Conservation (phyloP, 2,329 filamentous ascomycete genomes). For the Cytospora piceicola region DNA sequence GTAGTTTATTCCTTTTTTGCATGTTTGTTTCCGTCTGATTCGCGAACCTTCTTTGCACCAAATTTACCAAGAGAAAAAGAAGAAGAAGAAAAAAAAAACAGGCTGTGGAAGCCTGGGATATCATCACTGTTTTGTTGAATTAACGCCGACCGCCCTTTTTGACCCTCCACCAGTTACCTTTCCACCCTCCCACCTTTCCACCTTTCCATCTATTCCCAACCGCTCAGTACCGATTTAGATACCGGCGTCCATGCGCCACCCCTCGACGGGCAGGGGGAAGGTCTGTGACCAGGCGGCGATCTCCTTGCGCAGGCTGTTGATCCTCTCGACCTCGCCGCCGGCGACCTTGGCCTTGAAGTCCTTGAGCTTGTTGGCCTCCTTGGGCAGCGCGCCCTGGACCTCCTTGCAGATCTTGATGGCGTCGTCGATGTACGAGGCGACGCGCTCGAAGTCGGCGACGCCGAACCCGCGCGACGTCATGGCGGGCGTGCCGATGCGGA, state of each 20-base stretch:
- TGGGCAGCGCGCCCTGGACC: conserved; percentile 81
- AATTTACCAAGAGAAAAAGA: conserved; percentile 8
- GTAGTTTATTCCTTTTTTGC: conserved; percentile 8
- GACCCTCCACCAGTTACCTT: background rate
- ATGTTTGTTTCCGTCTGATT: conserved; percentile 11
- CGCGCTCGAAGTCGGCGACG: conserved; percentile 87
- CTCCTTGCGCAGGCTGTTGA: conserved; percentile 85
- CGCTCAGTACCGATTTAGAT: conserved; percentile 53
- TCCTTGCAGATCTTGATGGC: conserved; percentile 89
- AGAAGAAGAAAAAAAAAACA: conserved; percentile 22
- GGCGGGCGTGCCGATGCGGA: conserved; percentile 94
- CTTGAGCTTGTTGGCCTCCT: conserved; percentile 99
- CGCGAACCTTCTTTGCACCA: background rate
- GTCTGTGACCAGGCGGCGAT: conserved; percentile 82
- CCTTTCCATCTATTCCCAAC: background rate
- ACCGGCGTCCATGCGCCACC: conserved; percentile 66
- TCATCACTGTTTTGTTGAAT: conserved; percentile 32
- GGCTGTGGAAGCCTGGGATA: conserved; percentile 32
- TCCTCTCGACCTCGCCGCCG: conserved; percentile 75
- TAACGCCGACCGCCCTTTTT: conserved; percentile 24
- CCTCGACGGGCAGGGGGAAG: conserved; percentile 90
- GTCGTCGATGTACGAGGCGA: conserved; percentile 86
- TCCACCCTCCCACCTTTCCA: too few relatives aligned
- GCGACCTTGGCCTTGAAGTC: conserved; percentile 97
- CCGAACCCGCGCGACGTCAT: conserved; percentile 97